These are phyloP conservation scores for Cystobasidium sp. DNA, from an alignment of 1,284 basidiomycete genomes.

Conservation along the genomic window DNA sequence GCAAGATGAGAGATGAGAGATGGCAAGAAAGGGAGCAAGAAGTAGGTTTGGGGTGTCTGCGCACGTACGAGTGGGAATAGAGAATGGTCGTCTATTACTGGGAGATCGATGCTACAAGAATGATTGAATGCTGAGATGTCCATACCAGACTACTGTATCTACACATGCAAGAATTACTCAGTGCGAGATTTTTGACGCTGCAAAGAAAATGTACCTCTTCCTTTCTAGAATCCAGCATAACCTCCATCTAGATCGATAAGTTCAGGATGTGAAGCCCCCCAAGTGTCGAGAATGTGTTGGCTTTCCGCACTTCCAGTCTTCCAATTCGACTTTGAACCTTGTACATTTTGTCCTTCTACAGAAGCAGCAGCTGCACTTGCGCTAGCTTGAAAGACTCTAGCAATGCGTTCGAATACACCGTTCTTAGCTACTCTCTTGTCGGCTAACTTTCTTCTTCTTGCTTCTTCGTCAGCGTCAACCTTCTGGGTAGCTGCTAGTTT, in stretches of 20 bases:
- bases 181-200: too few relatives aligned
- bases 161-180: too few relatives aligned
- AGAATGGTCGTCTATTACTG: too few relatives aligned
- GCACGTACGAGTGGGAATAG: too few relatives aligned
- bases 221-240: conserved; percentile 24
- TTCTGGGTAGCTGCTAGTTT: conserved; percentile 12
- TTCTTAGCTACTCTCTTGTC: conserved; percentile 1
- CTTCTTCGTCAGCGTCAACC: not conserved
- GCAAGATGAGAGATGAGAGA: too few relatives aligned
- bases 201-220: too few relatives aligned
- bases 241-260: conserved; percentile 37
- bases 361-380: not conserved
- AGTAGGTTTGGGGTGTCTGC: too few relatives aligned
- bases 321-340: not conserved
- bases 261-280: conserved; percentile 39
- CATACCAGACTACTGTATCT: too few relatives aligned
- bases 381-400: conserved; percentile 23
- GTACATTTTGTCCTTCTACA: not conserved
- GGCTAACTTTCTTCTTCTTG: conserved; percentile 15
- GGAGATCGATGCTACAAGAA: too few relatives aligned
- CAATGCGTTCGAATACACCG: conserved; percentile 31
- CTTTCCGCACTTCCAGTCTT: conserved; percentile 15
- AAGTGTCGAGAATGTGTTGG: conserved; percentile 24
- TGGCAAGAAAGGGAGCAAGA: too few relatives aligned
- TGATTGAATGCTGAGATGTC: too few relatives aligned